phyloP scores from a whole-genome alignment of 768 basidiomycete genomes.

The Jaapia argillacea region DNA sequence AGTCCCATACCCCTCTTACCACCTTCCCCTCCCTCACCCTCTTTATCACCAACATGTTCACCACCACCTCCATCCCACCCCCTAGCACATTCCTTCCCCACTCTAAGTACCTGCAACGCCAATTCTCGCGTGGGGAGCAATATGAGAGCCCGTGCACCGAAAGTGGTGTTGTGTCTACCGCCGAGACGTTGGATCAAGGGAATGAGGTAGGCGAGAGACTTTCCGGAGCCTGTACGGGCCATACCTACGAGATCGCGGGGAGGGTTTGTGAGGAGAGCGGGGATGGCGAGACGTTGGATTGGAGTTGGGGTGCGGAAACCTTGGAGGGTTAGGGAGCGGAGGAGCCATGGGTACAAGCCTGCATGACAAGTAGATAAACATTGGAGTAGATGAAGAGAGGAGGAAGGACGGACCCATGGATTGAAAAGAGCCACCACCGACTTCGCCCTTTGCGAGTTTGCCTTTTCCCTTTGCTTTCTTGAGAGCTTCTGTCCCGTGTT shows the following conservation, averaged over 20 bases:
- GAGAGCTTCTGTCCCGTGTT: constrained; percentile 63
- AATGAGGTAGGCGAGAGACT: constrained; percentile 92
- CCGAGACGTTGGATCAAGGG: constrained; percentile 84
- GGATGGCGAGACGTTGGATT: constrained; percentile 87
- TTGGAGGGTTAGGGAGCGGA: constrained; percentile 81
- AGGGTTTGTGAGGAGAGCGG: constrained; percentile 71
- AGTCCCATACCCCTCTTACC: constrained; percentile 50
- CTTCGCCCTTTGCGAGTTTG: constrained; percentile 62
- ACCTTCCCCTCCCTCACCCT: constrained; percentile 36
- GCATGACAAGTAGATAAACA: constrained; percentile 2
- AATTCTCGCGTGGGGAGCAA: constrained; percentile 90
- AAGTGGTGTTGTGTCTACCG: constrained; percentile 66
- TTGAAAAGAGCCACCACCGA: constrained; percentile 93
- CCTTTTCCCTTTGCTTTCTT: constrained; percentile 71
- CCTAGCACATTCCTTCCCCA: constrained; percentile 88
- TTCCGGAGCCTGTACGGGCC: constrained; percentile 97
- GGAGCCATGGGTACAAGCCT: constrained; percentile 78
- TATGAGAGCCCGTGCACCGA: constrained; percentile 82
- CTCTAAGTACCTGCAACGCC: constrained; percentile 86
- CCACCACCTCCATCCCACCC: constrained; percentile 59
- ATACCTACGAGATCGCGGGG: constrained; percentile 94
- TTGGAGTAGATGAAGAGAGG: constrained; percentile 3
- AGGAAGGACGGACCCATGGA: constrained; percentile 67
- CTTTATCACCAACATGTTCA: constrained; percentile 67
- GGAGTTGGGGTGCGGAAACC: constrained; percentile 95